A percentile compares a stretch with the other conserved stretches of the same genome.
Conservation (phyloP, 306 rosid genomes). For the Inga laurina region DNA sequence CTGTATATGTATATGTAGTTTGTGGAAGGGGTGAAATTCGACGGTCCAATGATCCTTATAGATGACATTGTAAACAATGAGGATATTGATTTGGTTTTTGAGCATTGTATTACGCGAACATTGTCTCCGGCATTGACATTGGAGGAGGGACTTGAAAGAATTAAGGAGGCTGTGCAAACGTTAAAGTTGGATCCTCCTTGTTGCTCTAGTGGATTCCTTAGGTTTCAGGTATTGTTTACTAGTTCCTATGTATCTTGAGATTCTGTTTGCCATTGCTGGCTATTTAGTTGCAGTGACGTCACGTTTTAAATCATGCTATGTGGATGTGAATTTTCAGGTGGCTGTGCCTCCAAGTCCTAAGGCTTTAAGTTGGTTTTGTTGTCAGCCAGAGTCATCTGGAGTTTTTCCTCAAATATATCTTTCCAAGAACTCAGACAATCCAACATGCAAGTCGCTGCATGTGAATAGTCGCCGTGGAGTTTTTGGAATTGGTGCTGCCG, state of each 20-base stretch:
- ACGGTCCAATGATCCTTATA: constrained; percentile 36
- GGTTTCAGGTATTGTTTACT: constrained; percentile 66
- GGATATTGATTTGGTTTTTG: constrained; percentile 56
- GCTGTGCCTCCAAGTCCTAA: constrained; percentile 83
- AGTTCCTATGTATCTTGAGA: background rate
- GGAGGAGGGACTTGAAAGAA: constrained; percentile 63
- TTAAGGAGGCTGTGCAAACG: constrained; percentile 61
- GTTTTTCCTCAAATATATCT: constrained; percentile 76
- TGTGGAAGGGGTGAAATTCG: constrained; percentile 37
- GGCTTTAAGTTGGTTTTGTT: constrained; percentile 79
- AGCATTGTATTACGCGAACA: constrained; percentile 65
- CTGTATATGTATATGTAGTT: background rate
- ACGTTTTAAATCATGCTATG: background rate
- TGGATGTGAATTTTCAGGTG: constrained; percentile 57
- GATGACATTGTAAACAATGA: constrained; percentile 34
- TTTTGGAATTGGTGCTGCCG: constrained; percentile 80
- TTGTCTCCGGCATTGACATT: constrained; percentile 78
- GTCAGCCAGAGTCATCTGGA: constrained; percentile 65
- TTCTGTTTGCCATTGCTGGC: background rate
- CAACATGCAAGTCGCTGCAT: constrained; percentile 55
- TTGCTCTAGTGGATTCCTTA: constrained; percentile 55
- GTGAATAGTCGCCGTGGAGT: constrained; percentile 71
- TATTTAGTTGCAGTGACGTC: background rate
- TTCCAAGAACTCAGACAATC: constrained; percentile 59
- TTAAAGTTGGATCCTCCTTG: constrained; percentile 60